Conservation (phyloP, 805 yeast species). For the Ogataea corticis region DNA sequence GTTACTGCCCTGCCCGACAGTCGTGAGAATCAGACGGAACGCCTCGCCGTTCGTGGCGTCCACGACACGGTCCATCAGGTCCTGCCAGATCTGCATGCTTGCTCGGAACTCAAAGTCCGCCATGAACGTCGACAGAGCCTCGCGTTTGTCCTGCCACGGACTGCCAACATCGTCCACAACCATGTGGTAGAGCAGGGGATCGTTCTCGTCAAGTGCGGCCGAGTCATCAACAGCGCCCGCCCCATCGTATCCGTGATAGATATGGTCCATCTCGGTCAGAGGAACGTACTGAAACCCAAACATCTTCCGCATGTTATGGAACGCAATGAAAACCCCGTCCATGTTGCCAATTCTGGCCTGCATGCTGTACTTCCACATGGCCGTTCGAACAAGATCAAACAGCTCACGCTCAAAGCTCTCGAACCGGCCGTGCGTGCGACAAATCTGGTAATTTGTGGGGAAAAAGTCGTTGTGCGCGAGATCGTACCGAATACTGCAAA, state of each 20-base stretch:
- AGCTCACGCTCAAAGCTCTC: constrained; percentile 86
- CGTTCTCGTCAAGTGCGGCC: constrained; percentile 6
- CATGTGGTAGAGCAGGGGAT: background rate
- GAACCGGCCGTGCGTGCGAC: constrained; percentile 57
- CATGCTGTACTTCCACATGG: constrained; percentile 78
- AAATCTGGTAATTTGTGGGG: constrained; percentile 67
- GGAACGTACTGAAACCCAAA: constrained; percentile 93
- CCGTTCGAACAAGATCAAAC: constrained; percentile 70
- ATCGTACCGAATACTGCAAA: constrained; percentile 81
- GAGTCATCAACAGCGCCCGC: constrained; percentile 7
- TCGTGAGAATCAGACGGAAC: constrained; percentile 37
- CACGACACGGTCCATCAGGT: constrained; percentile 42
- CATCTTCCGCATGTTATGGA: constrained; percentile 75
- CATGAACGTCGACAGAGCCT: constrained; percentile 43
- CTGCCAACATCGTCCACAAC: constrained; percentile 30
- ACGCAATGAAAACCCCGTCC: constrained; percentile 95
- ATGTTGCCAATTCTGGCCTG: constrained; percentile 95
- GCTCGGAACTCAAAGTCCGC: constrained; percentile 70
- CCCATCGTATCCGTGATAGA: constrained; percentile 49
- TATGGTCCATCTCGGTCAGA: constrained; percentile 64
- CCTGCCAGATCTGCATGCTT: constrained; percentile 54
- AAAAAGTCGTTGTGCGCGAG: constrained; percentile 51
- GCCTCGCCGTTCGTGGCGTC: constrained; percentile 34
- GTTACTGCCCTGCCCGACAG: background rate
- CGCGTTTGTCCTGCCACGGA: constrained; percentile 35